Evolutionary conservation across 768 basidiomycete species (phyloP), one percentile per base, ranked within the genome.

Genomic region (Neoboletus subvelutipes): DNA sequence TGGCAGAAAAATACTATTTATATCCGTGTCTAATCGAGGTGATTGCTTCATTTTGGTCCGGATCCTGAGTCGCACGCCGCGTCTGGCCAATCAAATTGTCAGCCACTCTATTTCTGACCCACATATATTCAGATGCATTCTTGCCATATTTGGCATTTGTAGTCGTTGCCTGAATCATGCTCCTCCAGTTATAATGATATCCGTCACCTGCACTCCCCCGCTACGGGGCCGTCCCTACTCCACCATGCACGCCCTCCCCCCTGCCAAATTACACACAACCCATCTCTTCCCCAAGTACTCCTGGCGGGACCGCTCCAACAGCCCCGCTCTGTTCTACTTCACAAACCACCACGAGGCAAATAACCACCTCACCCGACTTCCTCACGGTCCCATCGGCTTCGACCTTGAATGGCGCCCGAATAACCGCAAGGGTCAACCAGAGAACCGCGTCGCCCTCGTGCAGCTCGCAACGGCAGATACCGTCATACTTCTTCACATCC

Each of bases 371-470:
- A 53, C 62, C 37, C 4, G 20, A 7, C 47, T 73, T n/a, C 62
- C 64, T 8, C 55, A 41, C 26, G 73, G 71, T 4, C 67, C 66
- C 15, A 41, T 81, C 49, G 91, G 91, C 28, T 84, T 92, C 60
- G 91, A 93, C 66, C 75, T 90, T 37, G 91, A 93, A 71, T 92
- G 91, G 90, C 83, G 79, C 57, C 91, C 91, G 0, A 82, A 65
- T 20, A 84, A 72, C 62, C 59, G 61, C 45, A 84, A 82, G 65
- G 83, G 85, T 20, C 65, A 71, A 26, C 64, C 71, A 28, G 80
- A 85, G 69, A 88, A 92, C 65, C 86, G 79, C 24, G 85, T 89
- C 20, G 84, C 91, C 3, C 77, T 92, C 24, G 77, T 92, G 4
- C 90, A 93, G 67, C 78, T 92, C 18, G 86, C 88, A 2, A 83